Base-by-base conservation (phyloP, 305 asterid species). In the Vinca major region DNA sequence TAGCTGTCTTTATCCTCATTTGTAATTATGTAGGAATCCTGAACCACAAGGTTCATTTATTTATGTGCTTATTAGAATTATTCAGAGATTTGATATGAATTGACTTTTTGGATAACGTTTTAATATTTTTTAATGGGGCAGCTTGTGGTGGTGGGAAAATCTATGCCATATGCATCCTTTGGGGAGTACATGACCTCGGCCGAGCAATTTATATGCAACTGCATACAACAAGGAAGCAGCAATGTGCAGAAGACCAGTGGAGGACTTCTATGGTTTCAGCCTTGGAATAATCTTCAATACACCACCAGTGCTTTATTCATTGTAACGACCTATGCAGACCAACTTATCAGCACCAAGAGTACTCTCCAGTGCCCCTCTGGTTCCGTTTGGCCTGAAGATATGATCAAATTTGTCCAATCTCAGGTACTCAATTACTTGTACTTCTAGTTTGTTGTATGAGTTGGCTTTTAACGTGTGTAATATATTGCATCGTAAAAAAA, bases 231-330 rank as follows among this genome's bases (percentile, higher is more conserved):
- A 60, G 92, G 92, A 8, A 71, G 37, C 14, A 65, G 57, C 70
- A 86, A 85, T 11, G 61, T 70, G 4, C 16, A 13, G 49, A 77
- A 16, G 65, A 85, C 80, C 0, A 55, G 37, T 0, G 81, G 79
- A 2, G 93, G 91, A 0, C 80, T 89, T 41, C 69, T 89, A 2
- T 85, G 82, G 83, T 80, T 81, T 48, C 17, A 51, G 0, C 69
- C 73, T 36, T 85, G 84, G 86, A 74, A 80, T 60, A 89, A 89
- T 60, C 86, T 88, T 63, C 92, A 89, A 56, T 86, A 82, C 16
- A 88, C 85, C 4, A 83, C 93, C 0, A 63, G 71, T 21, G 88
- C 91, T 4, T 63, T 82, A 2, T 80, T 85, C 48, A 36, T 85
- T 50, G 52, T 80, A 50, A 65, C 86, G 0, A 71, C 77, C 65